These are phyloP conservation scores for Mycena sanguinolenta DNA, from an alignment of 768 basidiomycete species.

Conservation along the genomic window DNA sequence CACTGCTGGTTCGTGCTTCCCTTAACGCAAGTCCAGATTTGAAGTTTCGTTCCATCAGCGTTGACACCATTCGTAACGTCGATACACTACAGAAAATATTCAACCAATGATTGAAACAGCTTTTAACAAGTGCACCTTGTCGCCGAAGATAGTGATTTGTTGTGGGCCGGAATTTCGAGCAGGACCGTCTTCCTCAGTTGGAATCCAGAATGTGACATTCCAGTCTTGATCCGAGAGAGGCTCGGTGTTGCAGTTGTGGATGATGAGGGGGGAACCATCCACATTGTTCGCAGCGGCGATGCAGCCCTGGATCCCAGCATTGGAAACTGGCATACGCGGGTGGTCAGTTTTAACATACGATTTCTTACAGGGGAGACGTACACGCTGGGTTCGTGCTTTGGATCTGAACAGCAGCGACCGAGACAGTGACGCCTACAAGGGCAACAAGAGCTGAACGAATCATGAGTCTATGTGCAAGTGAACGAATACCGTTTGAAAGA, in stretches of 20 bases:
- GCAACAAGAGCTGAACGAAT: neutral
- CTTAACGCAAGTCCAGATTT: neutral
- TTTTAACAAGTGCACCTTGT: neutral
- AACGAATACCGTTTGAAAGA: too few species aligned
- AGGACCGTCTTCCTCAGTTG: neutral
- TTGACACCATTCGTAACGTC: neutral
- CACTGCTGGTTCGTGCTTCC: neutral
- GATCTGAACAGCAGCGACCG: neutral
- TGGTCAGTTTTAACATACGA: neutral
- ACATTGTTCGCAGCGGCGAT: neutral
- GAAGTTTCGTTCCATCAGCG: neutral
- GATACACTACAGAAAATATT: neutral
- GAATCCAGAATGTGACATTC: neutral
- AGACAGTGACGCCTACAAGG: neutral
- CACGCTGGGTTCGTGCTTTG: neutral
- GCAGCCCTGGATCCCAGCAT: slow-evolving; percentile 6
- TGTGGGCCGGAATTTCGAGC: neutral
- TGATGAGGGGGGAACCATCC: neutral
- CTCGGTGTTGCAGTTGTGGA: slow-evolving; percentile 2
- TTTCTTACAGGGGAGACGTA: neutral
- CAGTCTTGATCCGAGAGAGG: neutral
- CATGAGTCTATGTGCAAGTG: too few species aligned
- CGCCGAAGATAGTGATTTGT: neutral
- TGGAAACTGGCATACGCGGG: neutral
- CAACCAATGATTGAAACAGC: neutral